Conservation (phyloP, 371 early-diverging fungal species). For the Mucor irregularis region DNA sequence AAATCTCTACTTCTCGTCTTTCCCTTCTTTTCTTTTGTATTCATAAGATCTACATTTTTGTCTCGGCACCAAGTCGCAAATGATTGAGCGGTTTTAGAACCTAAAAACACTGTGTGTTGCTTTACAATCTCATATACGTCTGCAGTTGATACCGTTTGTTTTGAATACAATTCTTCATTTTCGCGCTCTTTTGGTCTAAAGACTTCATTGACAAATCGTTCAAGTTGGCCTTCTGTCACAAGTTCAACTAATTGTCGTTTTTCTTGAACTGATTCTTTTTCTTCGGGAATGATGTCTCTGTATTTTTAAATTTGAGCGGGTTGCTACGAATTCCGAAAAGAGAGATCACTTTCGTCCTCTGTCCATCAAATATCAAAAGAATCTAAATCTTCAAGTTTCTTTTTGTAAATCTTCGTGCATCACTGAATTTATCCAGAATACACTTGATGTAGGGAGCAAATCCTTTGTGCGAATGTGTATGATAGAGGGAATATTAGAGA, state of each 20-base stretch:
- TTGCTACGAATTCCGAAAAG: not conserved
- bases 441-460: too few species aligned
- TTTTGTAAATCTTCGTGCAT: conserved; percentile 9
- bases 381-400: conserved; percentile 10
- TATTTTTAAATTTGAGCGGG: not conserved
- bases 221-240: conserved; percentile 3
- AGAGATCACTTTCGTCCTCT: not conserved
- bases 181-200: conserved; percentile 1
- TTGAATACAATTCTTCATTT: not conserved
- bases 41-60: conserved; percentile 12
- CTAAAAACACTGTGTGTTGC: conserved; percentile 1
- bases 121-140: not conserved
- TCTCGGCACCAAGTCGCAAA: conserved; percentile 9
- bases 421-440: too few species aligned
- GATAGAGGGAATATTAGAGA: too few species aligned
- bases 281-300: not conserved
- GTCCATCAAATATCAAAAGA: conserved; percentile 10
- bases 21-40: conserved; percentile 3
- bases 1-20: not conserved
- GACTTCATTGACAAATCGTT: not conserved
- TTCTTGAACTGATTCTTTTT: not conserved
- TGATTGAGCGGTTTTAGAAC: conserved; percentile 2
- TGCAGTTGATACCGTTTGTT: not conserved
- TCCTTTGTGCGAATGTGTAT: too few species aligned
- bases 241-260: not conserved